phyloP scores from a whole-genome alignment of 768 basidiomycete genomes.

The Boletus eberwhitei region DNA sequence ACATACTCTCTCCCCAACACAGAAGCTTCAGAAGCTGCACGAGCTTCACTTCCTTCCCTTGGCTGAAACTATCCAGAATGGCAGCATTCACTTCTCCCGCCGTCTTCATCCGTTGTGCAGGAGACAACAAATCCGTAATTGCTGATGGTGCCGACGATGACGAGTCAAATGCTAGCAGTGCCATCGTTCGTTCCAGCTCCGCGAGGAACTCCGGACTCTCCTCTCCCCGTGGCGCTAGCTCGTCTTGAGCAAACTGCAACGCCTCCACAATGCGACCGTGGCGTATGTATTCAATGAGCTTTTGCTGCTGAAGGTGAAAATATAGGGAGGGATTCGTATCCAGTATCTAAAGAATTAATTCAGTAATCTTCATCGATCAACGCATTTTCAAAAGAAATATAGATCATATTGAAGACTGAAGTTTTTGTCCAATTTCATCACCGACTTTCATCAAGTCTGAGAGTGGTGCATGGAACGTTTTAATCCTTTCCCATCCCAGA shows the following conservation, averaged over 20 bases:
- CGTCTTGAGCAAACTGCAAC: conserved; percentile 86
- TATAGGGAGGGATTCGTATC: conserved; percentile 93
- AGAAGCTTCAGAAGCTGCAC: conserved; percentile 78
- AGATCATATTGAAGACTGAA: conserved; percentile 97
- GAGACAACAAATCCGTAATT: conserved; percentile 78
- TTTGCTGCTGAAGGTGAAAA: conserved; percentile 95
- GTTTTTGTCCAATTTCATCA: conserved; percentile 83
- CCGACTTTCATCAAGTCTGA: conserved; percentile 69
- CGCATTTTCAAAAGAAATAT: conserved; percentile 2
- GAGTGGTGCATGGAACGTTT: conserved; percentile 98
- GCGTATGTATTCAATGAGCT: conserved; percentile 91
- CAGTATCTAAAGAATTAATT: conserved; percentile 64
- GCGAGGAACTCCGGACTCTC: conserved; percentile 90
- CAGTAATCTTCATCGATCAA: conserved; percentile 9
- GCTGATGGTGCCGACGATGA: conserved; percentile 49
- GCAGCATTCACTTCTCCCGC: conserved; percentile 95
- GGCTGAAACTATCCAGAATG: conserved; percentile 86
- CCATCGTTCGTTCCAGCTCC: conserved; percentile 95
- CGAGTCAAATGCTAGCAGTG: conserved; percentile 79
- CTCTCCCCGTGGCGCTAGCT: conserved; percentile 92
- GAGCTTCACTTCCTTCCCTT: conserved; percentile 90
- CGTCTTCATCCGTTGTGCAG: conserved; percentile 89
- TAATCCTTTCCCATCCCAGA: conserved; percentile 63
- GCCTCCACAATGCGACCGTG: conserved; percentile 76
- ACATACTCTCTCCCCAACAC: conserved; percentile 81